Conservation (phyloP, 2,329 filamentous ascomycete species). For the Colletotrichum magnum region DNA sequence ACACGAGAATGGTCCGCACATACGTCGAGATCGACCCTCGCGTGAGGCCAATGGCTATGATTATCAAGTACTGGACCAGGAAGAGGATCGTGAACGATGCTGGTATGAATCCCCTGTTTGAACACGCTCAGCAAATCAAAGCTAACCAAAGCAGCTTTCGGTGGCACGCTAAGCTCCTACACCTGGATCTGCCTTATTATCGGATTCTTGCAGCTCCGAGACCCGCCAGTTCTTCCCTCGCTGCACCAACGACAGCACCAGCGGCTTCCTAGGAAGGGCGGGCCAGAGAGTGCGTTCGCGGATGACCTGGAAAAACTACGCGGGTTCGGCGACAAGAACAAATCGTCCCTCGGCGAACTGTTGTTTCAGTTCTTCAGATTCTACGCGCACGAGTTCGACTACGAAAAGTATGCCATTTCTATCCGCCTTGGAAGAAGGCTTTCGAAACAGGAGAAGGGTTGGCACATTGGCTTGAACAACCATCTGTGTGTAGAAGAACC, state of each 20-base stretch:
- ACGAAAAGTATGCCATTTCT: constrained; percentile 86
- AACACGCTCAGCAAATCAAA: constrained; percentile 23
- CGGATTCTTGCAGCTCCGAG: constrained; percentile 91
- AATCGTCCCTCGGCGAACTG: constrained; percentile 85
- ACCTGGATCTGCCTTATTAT: constrained; percentile 99
- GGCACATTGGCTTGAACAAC: constrained; percentile 85
- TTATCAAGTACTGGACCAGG: constrained; percentile 98
- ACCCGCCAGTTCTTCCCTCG: constrained; percentile 86
- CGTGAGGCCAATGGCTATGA: constrained; percentile 93
- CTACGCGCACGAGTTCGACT: constrained; percentile 94
- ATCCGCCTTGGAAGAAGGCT: constrained; percentile 85
- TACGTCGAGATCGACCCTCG: constrained; percentile 95
- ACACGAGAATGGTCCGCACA: constrained; percentile 97
- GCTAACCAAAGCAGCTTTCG: constrained; percentile 74
- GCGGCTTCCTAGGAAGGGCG: constrained; percentile 70
- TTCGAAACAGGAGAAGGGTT: constrained; percentile 88
- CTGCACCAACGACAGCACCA: constrained; percentile 82
- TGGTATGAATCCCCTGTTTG: constrained; percentile 71
- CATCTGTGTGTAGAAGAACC: constrained; percentile 96
- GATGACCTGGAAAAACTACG: constrained; percentile 84
- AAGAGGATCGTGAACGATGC: constrained; percentile 94
- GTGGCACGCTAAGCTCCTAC: constrained; percentile 96
- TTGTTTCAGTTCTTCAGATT: constrained; percentile 96
- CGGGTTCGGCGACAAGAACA: constrained; percentile 84
- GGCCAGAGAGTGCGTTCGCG: constrained; percentile 82